Percentiles rank a stretch among this genome's conserved stretches.
phyloP scores from a whole-genome alignment of 176 grass and related monocot genomes.

The Rhipidocladum racemiflorum region DNA sequence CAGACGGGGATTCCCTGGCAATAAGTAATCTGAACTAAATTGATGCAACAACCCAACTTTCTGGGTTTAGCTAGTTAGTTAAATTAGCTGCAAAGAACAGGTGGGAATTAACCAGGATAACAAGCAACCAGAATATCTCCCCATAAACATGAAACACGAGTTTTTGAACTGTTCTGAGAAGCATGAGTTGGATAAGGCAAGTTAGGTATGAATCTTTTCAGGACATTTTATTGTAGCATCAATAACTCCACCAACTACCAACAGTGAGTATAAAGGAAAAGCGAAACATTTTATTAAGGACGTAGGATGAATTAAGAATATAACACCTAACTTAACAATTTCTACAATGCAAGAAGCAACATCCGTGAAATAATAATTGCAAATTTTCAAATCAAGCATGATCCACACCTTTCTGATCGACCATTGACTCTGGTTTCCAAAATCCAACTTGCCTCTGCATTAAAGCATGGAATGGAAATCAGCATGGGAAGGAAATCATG shows the following conservation, averaged over 20 bases:
- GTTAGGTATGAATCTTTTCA: conserved; percentile 37
- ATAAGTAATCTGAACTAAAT: background rate
- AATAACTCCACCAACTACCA: conserved; percentile 36
- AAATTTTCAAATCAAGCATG: conserved; percentile 11
- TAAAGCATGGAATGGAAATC: background rate
- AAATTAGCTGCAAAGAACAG: background rate
- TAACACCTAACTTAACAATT: conserved; percentile 11
- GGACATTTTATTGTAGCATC: conserved; percentile 24
- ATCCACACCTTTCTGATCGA: conserved; percentile 37
- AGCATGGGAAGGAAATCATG: conserved; percentile 8
- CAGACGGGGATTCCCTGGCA: background rate
- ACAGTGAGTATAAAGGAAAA: background rate
- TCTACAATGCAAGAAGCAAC: conserved; percentile 41
- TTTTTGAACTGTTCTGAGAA: background rate
- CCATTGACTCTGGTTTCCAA: conserved; percentile 53
- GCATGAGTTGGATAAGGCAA: conserved; percentile 25
- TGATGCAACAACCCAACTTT: conserved; percentile 10
- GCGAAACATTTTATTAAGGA: conserved; percentile 1
- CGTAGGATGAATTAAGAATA: conserved; percentile 21
- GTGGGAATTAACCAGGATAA: background rate
- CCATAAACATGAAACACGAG: conserved; percentile 17
- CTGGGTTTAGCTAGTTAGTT: conserved; percentile 8
- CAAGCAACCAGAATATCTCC: background rate
- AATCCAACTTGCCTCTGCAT: conserved; percentile 49
- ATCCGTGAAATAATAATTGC: background rate